Evolutionary conservation across 306 rosid genomes (phyloP).

Genomic region (Gastrolobium bilobum): DNA sequence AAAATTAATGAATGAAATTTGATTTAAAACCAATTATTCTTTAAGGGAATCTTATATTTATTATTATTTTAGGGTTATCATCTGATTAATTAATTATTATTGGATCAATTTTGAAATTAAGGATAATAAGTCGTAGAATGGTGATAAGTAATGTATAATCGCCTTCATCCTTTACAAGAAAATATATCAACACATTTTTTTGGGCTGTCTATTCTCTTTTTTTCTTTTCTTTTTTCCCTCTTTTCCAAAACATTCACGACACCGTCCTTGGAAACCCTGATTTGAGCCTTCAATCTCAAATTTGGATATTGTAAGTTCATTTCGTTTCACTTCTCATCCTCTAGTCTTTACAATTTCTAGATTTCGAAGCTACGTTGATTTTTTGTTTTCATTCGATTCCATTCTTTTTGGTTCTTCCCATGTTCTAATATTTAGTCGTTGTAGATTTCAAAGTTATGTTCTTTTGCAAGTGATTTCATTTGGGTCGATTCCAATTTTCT

Average conservation of each 20-base stretch:
- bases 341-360: background rate
- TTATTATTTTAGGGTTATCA: no score
- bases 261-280: background rate
- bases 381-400: background rate
- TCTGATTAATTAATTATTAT: no score
- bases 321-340: background rate
- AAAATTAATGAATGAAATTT: no score
- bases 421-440: background rate
- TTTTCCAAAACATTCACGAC: background rate
- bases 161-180: no score
- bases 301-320: slow-evolving; percentile 9
- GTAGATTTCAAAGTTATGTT: slow-evolving; percentile 31
- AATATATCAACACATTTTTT: background rate
- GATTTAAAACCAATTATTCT: no score
- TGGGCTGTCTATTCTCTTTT: no score
- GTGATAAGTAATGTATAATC: no score
- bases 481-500: slow-evolving; percentile 20
- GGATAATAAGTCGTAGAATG: no score
- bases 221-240: background rate
- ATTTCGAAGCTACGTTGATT: background rate
- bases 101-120: no score
- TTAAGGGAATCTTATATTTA: no score
- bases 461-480: slow-evolving; percentile 3
- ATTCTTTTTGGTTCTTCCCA: background rate
- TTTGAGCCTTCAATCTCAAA: slow-evolving; percentile 31